A percentile compares a stretch with the other conserved stretches of the same genome.
phyloP scores from a whole-genome alignment of 371 early-diverging fungal species.

The Mucor circinelloides region DNA sequence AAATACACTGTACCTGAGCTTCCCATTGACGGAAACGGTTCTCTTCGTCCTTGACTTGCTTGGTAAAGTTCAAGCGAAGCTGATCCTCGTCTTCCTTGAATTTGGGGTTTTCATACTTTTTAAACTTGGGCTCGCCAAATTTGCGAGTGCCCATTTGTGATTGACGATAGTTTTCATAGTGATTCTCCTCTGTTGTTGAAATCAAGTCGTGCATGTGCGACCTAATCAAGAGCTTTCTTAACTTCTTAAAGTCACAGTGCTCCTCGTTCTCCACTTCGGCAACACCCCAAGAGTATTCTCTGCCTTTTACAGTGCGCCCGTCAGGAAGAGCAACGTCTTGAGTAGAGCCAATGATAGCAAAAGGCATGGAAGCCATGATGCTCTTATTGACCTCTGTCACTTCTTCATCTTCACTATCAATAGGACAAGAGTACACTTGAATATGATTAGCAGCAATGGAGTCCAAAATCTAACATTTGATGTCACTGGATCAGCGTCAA shows the following conservation, averaged over 20 bases:
- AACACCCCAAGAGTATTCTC: constrained; percentile 94
- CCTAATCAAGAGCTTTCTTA: constrained; percentile 88
- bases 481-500: not conserved
- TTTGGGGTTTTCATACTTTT: constrained; percentile 81
- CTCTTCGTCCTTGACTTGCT: constrained; percentile 93
- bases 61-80: constrained; percentile 89
- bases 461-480: constrained; percentile 61
- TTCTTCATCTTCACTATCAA: constrained; percentile 86
- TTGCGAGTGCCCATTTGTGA: constrained; percentile 81
- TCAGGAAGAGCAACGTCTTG: constrained; percentile 75
- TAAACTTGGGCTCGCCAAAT: constrained; percentile 78
- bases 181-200: constrained; percentile 82
- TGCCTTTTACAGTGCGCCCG: constrained; percentile 80
- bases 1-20: constrained; percentile 59
- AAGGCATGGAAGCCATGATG: constrained; percentile 91
- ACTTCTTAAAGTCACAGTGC: constrained; percentile 91
- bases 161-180: constrained; percentile 88
- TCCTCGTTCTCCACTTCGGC: constrained; percentile 90
- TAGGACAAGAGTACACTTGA: constrained; percentile 71
- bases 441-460: constrained; percentile 76
- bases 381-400: constrained; percentile 72
- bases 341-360: constrained; percentile 90
- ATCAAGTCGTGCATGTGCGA: constrained; percentile 95
- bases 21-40: constrained; percentile 96
- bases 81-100: constrained; percentile 95